Evolutionary conservation across 2,329 filamentous ascomycete species (phyloP), one percentile per base, ranked within the genome.

Genomic region (Didymella glomerata): DNA sequence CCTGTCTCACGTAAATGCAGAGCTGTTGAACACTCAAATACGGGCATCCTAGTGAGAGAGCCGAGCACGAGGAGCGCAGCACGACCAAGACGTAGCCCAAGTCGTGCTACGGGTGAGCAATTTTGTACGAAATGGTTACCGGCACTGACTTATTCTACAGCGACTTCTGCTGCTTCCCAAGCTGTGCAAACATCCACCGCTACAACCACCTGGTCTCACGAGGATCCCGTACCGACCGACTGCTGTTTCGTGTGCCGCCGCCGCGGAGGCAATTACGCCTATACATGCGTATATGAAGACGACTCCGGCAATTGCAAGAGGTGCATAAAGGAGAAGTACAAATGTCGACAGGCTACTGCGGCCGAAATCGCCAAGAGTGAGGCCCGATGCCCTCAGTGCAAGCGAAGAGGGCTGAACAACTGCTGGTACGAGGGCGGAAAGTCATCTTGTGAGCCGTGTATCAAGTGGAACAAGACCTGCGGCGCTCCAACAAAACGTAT

Each of bases 231-330:
- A 27, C 51, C 65, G 3, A 3, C 11, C 34, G 22, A 61, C 20
- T 69, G 64, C 20, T 69, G 65, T 20, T 47, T 46, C 1, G 28
- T 49, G 16, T 69, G 67, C 11, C 61, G 48, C 4, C 62, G 51
- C 16, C 64, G 64, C 4, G 67, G 67, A 30, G 65, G 62, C 10
- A 62, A 58, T 10, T 62, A 63, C 5, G 64, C 62, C 2, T 69
- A 62, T 27, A 48, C 62, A 4, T 69, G 65, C 4, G 24, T 48
- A 6, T 64, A 49, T 13, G 61, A 54, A 20, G 18, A 52, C 9
- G 57, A 60, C 5, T 38, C 61, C 28, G 57, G 59, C 6, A 40
- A 22, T 0, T 67, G 67, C 11, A 53, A 27, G 10, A 45, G 46
- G 14, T 65, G 67, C 2, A 58, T 45, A 14, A 48, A 45, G n/a